Evolutionary conservation across 1,284 basidiomycete genomes (phyloP), one percentile per base, ranked within the genome.

Genomic region (Psilocybe mexicana): DNA sequence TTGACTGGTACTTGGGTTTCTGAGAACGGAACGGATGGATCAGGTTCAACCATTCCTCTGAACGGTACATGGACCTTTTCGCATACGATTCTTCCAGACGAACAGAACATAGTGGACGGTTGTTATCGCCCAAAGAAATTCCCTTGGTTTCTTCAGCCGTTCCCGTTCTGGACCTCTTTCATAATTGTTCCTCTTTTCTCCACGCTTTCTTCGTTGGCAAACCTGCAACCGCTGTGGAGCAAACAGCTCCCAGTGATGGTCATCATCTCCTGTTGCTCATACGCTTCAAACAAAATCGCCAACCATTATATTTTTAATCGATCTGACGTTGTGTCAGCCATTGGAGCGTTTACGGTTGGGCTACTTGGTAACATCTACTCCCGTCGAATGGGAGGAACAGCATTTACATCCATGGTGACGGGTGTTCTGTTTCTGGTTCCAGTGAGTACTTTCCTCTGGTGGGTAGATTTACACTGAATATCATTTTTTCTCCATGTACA

Each of bases 381-480:
- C 57, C 79, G 92, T 55, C 84, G 86, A 67, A 91, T 93, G 82
- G 85, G 88, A n/a, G 93, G 93, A 8, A 94, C 92, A 3, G 92
- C 93, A 25, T 94, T 94, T 73, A 93, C 92, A 4, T 88, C 88
- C 3, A 94, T 93, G 91, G 91, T 93, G 30, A 90, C 91, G 3
- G 93, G 92, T 52, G 91, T 94, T 12, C 73, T 93, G 63, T 93
- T 94, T 75, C 76, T 94, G 60, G 90, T 94, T 36, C 92, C 91
- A 14, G 88, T 92, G 66, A 70, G 89, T 74, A 11, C 24, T 28
- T 28, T 18, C 42, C 28, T 33, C 25, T 26, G 40, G 6, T 43
- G 18, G 11, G 38, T 18, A 26, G 24, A 26, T 5, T 42, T 33
- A 52, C 26, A 18, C 30, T 38, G 38, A 14, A 49, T 49, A 28